Percentiles rank a stretch among this genome's conserved stretches.
These are phyloP conservation scores for Apiospora rasikravindrae DNA, from an alignment of 2,329 filamentous ascomycete genomes.

Conservation along the genomic window DNA sequence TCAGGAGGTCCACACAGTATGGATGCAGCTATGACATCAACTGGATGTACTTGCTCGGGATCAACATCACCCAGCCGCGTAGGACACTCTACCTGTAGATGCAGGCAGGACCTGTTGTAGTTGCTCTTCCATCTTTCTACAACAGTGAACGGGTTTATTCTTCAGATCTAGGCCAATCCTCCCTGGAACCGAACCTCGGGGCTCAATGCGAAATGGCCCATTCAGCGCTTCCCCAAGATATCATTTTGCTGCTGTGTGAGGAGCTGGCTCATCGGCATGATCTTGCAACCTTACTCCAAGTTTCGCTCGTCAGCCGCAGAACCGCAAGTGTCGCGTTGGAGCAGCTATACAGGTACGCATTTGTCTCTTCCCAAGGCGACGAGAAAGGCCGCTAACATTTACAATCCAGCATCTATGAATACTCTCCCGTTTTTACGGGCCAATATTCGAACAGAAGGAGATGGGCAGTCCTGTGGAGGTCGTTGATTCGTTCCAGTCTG, in stretches of 20 bases:
- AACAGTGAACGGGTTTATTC: background rate
- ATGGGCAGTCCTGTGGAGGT: constrained; percentile 71
- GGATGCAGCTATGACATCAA: background rate
- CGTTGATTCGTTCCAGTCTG: constrained; percentile 69
- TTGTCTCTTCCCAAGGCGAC: background rate
- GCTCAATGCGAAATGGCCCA: constrained; percentile 25
- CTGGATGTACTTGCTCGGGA: background rate
- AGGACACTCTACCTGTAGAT: background rate
- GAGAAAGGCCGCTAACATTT: constrained; percentile 28
- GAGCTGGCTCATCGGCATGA: constrained; percentile 61
- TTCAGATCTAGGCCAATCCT: background rate
- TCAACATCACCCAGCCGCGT: constrained; percentile 12
- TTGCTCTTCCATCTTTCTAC: background rate
- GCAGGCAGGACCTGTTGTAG: background rate
- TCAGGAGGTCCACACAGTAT: constrained; percentile 15
- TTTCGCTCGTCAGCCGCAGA: constrained; percentile 58
- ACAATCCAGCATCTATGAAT: constrained; percentile 50
- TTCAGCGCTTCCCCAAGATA: constrained; percentile 57
- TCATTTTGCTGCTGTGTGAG: constrained; percentile 65
- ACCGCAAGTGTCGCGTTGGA: constrained; percentile 65
- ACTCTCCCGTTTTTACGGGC: constrained; percentile 48
- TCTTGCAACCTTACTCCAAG: constrained; percentile 65
- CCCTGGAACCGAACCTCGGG: background rate
- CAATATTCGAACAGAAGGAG: constrained; percentile 49
- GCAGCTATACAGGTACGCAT: constrained; percentile 64